These are phyloP conservation scores for Nothophoma quercina DNA, from an alignment of 2,329 filamentous ascomycete genomes.

Conservation along the genomic window DNA sequence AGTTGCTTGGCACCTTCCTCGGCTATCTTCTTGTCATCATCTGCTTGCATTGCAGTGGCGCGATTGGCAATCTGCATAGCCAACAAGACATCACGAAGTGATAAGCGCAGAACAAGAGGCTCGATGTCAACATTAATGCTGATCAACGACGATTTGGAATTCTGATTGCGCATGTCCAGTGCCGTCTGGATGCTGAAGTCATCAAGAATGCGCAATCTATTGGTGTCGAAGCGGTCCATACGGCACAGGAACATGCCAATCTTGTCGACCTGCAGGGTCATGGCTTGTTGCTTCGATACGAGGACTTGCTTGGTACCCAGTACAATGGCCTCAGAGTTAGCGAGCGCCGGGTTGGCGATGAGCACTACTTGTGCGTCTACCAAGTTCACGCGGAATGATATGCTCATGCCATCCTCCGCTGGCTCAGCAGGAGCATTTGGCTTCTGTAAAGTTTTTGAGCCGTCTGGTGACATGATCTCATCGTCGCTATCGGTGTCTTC, in stretches of 20 bases:
- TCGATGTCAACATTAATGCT: constrained; percentile 89
- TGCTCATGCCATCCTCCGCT: constrained; percentile 64
- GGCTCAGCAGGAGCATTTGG: constrained; percentile 35
- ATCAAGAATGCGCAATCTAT: constrained; percentile 88
- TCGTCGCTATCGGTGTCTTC: constrained; percentile 50
- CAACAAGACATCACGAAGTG: constrained; percentile 91
- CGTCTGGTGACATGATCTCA: constrained; percentile 47
- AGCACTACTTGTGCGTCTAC: constrained; percentile 96
- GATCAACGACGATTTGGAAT: constrained; percentile 67
- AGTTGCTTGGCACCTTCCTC: constrained; percentile 64
- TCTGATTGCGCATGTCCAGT: constrained; percentile 75
- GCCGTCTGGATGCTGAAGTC: constrained; percentile 93
- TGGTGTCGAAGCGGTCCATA: constrained; percentile 97
- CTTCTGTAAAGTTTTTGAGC: constrained; percentile 30
- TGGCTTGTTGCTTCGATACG: constrained; percentile 89
- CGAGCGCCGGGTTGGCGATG: constrained; percentile 90
- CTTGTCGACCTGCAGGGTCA: constrained; percentile 91
- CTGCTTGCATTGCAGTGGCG: constrained; percentile 84
- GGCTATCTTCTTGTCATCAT: constrained; percentile 54
- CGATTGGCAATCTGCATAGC: constrained; percentile 91
- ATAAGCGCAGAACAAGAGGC: constrained; percentile 87
- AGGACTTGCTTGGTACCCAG: constrained; percentile 92
- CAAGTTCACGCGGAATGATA: constrained; percentile 90
- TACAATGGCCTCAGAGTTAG: constrained; percentile 94
- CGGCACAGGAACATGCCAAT: constrained; percentile 98